phyloP scores from a whole-genome alignment of 176 grass and related monocot species.

The Oropetium thomaeum region DNA sequence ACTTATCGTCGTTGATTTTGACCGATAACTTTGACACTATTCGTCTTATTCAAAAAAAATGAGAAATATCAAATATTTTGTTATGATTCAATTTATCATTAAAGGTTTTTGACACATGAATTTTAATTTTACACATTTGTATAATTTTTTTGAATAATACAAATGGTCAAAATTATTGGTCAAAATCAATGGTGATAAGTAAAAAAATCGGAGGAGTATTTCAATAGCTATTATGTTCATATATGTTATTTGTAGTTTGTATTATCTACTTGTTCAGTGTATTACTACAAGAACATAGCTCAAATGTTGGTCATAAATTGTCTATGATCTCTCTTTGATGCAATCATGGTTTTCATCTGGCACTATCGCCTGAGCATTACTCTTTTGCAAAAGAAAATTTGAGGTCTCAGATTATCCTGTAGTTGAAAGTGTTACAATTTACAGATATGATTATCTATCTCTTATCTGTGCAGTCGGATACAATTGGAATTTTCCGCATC shows the following conservation, averaged over 20 bases:
- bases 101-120: too few relatives aligned
- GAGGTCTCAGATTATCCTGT: not conserved
- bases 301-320: not conserved
- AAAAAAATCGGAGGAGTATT: too few relatives aligned
- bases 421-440: not conserved
- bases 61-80: too few relatives aligned
- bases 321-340: not conserved
- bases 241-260: not conserved
- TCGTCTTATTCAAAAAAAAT: too few relatives aligned
- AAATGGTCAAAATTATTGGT: too few relatives aligned
- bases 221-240: not conserved
- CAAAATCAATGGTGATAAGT: too few relatives aligned
- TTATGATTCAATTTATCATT: too few relatives aligned
- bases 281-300: not conserved
- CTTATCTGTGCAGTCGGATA: slow-evolving; percentile 13
- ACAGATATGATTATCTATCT: not conserved
- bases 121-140: too few relatives aligned
- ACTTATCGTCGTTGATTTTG: too few relatives aligned
- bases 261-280: not conserved
- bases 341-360: not conserved
- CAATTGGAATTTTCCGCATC: slow-evolving; percentile 19
- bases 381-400: not conserved
- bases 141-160: too few relatives aligned
- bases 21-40: too few relatives aligned
- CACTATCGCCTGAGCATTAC: not conserved